A percentile compares a stretch with the other conserved stretches of the same genome.
phyloP scores from a whole-genome alignment of 2,329 filamentous ascomycete genomes.

The Curvularia verruculosa region DNA sequence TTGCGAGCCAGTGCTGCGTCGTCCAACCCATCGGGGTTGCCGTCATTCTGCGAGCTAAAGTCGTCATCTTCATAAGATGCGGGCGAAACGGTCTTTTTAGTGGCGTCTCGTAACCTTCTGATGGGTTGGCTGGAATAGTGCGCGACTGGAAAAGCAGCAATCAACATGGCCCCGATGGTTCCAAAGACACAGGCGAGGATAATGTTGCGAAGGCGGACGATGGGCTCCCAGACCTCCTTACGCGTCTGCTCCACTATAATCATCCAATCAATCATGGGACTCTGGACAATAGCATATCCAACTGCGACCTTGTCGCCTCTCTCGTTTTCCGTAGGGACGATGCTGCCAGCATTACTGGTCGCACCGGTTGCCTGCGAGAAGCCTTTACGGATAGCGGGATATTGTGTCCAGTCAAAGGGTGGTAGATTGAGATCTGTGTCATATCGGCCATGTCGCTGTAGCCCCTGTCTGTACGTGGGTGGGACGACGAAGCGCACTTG shows the following conservation, averaged over 20 bases:
- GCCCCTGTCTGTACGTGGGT: slow-evolving; percentile 34
- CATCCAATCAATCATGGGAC: slow-evolving; percentile 77
- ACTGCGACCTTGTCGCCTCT: slow-evolving; percentile 72
- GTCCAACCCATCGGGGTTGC: slow-evolving; percentile 55
- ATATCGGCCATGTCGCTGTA: slow-evolving; percentile 39
- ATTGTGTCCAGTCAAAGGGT: slow-evolving; percentile 65
- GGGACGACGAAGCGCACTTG: slow-evolving; percentile 43
- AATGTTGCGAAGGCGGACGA: slow-evolving; percentile 76
- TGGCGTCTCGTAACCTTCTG: slow-evolving; percentile 74
- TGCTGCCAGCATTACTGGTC: slow-evolving; percentile 72
- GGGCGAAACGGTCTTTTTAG: slow-evolving; percentile 72
- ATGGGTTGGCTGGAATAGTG: slow-evolving; percentile 85
- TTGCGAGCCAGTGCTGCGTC: slow-evolving; percentile 55
- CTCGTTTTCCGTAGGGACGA: slow-evolving; percentile 75
- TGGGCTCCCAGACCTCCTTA: slow-evolving; percentile 76
- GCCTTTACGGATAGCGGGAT: slow-evolving; percentile 66
- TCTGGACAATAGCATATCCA: slow-evolving; percentile 76
- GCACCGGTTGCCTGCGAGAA: slow-evolving; percentile 56
- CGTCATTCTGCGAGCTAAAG: slow-evolving; percentile 45
- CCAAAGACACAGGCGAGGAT: slow-evolving; percentile 85
- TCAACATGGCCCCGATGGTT: slow-evolving; percentile 72
- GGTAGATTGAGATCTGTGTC: slow-evolving; percentile 28
- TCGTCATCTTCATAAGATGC: slow-evolving; percentile 60
- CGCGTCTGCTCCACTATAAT: slow-evolving; percentile 78
- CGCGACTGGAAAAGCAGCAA: slow-evolving; percentile 78